These are phyloP conservation scores for Spathaspora jeffriesii DNA, from an alignment of 1,139 yeast genomes.

Conservation along the genomic window DNA sequence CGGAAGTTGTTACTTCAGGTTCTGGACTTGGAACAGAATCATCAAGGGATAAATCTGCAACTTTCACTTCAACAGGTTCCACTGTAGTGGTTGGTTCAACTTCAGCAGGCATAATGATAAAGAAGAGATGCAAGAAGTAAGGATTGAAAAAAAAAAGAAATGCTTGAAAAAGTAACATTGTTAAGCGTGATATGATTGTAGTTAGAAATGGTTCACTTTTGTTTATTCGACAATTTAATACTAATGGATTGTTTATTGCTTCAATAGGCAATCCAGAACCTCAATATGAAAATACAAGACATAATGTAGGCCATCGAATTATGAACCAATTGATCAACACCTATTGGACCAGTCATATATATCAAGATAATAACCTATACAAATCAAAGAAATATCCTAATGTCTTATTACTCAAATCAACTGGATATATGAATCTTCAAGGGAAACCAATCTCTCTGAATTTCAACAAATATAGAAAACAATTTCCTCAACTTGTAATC, in stretches of 20 bases:
- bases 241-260: constrained; percentile 28
- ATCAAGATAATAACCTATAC: constrained; percentile 11
- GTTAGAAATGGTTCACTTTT: neutral
- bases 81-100: constrained; percentile 10
- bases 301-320: constrained; percentile 72
- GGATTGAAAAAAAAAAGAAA: neutral
- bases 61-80: constrained; percentile 13
- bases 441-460: constrained; percentile 55
- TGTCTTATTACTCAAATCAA: constrained; percentile 41
- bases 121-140: neutral
- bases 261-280: constrained; percentile 84
- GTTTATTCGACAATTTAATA: neutral
- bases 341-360: constrained; percentile 22
- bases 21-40: neutral
- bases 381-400: constrained; percentile 23
- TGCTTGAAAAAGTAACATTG: neutral
- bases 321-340: constrained; percentile 31
- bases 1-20: constrained; percentile 5
- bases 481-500: constrained; percentile 40
- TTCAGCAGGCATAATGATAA: neutral
- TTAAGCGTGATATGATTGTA: neutral
- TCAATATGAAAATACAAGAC: constrained; percentile 62
- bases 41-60: constrained; percentile 5
- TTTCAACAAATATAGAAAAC: constrained; percentile 19
- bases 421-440: constrained; percentile 65